Evolutionary conservation across 768 basidiomycete genomes (phyloP).

Genomic region (Psilocybe cyanescens): DNA sequence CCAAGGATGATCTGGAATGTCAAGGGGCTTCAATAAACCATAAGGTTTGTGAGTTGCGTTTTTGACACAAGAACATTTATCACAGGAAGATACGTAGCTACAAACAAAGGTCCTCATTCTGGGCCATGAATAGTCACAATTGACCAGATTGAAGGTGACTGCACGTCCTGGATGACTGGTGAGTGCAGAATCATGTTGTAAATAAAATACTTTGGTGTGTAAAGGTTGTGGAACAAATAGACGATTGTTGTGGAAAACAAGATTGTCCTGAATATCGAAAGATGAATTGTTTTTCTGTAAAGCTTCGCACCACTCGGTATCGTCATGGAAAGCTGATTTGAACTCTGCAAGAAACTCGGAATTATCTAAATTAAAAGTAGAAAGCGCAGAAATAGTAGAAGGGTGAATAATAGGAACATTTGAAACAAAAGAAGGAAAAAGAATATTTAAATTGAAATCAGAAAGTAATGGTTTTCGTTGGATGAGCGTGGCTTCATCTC

Average conservation of each 20-base stretch:
- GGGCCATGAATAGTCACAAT: slow-evolving; percentile 45
- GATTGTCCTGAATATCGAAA: slow-evolving; percentile 21
- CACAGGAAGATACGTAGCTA: slow-evolving; percentile 36
- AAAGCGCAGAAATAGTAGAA: slow-evolving; percentile 31
- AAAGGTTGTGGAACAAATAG: slow-evolving; percentile 36
- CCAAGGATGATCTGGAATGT: slow-evolving; percentile 40
- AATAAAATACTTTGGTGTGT: slow-evolving; percentile 29
- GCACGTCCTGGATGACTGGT: slow-evolving; percentile 37
- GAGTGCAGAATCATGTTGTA: slow-evolving; percentile 37
- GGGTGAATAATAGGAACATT: slow-evolving; percentile 21
- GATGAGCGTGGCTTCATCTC: slow-evolving; percentile 21
- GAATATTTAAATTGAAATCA: slow-evolving; percentile 23
- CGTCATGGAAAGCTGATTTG: slow-evolving; percentile 22
- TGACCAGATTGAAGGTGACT: slow-evolving; percentile 35
- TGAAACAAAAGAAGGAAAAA: slow-evolving; percentile 25
- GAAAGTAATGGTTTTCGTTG: slow-evolving; percentile 28
- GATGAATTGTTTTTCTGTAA: slow-evolving; percentile 12
- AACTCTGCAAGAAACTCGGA: slow-evolving; percentile 27
- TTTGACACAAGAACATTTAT: slow-evolving; percentile 36
- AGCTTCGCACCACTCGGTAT: slow-evolving; percentile 29
- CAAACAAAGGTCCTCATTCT: slow-evolving; percentile 25
- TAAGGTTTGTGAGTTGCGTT: slow-evolving; percentile 36
- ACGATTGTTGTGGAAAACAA: slow-evolving; percentile 27
- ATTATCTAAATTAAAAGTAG: slow-evolving; percentile 29
- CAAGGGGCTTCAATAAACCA: slow-evolving; percentile 38